Evolutionary conservation across 2,329 filamentous ascomycete species (phyloP), one percentile per base, ranked within the genome.

Genomic region (Podosphaera fusca): DNA sequence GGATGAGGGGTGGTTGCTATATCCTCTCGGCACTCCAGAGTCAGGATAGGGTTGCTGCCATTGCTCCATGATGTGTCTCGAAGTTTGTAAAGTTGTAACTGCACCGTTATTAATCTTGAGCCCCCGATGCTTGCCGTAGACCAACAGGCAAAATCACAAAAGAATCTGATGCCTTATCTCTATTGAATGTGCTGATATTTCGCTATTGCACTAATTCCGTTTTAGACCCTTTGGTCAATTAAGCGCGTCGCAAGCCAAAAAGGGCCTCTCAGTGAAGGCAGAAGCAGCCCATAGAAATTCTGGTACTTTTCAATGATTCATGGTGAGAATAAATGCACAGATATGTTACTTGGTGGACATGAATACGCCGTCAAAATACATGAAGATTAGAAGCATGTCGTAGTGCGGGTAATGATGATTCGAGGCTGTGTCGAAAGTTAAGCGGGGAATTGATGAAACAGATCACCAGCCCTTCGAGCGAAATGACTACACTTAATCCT

Each of bases 31-130:
- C 68, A 77, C 75, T 67, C 74, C 75, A 68, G 80, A 73, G 70
- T 85, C 81, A 68, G 77, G 72, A 70, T 85, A 86, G 61, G 76
- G 69, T 55, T 62, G 60, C 72, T 81, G 79, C 81, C 81, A 85
- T 73, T 82, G 72, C 72, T 78, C 75, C 76, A 79, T 77, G 65
- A 63, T 67, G 64, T 64, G 56, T 60, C 59, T 58, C 51, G 56
- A 42, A 56, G 51, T 54, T 54, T 9, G 10, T 12, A 14, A 42
- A 42, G 38, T 42, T 42, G 47, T 51, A 7, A 33, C 47, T 47
- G 50, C 57, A 55, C 31, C 49, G 47, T 30, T 45, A 33, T 49
- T 45, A 38, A 14, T 21, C 30, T 45, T 45, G 30, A 55, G n/a
- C 33, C 47, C n/a, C 31, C 57, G 56, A 45, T 55, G 38, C 50